Conservation (phyloP, 768 basidiomycete genomes). For the Fomitopsis serialis region DNA sequence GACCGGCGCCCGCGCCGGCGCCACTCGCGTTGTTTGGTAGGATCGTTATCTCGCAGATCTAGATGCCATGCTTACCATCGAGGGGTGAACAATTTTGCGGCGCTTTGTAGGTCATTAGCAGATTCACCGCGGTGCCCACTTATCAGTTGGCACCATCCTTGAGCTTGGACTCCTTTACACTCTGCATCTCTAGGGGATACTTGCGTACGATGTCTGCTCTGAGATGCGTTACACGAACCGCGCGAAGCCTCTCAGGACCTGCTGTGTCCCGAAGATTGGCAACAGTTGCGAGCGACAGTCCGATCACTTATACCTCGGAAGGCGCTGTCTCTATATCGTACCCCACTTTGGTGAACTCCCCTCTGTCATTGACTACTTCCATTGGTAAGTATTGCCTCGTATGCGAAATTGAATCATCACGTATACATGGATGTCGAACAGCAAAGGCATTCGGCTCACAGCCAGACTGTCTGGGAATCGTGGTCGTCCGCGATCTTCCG, state of each 20-base stretch:
- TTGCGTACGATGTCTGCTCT: neutral
- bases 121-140: no score
- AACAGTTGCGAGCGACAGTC: neutral
- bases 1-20: no score
- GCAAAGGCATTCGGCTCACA: constrained; percentile 82
- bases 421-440: constrained; percentile 21
- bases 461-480: constrained; percentile 71
- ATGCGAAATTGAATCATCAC: neutral
- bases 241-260: neutral
- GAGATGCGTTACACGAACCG: neutral
- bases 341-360: constrained; percentile 45
- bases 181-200: no score
- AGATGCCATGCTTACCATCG: neutral
- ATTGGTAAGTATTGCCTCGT: constrained; percentile 59
- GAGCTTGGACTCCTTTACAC: no score
- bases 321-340: constrained; percentile 64
- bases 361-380: constrained; percentile 45
- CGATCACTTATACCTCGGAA: constrained; percentile 28
- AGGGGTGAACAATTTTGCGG: no score
- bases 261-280: neutral
- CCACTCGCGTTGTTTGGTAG: neutral
- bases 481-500: constrained; percentile 81
- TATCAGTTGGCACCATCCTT: no score
- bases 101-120: no score
- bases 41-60: neutral